phyloP scores from a whole-genome alignment of 2,329 filamentous ascomycete genomes.

The Ophiognomonia clavigignenti-juglandacearum region DNA sequence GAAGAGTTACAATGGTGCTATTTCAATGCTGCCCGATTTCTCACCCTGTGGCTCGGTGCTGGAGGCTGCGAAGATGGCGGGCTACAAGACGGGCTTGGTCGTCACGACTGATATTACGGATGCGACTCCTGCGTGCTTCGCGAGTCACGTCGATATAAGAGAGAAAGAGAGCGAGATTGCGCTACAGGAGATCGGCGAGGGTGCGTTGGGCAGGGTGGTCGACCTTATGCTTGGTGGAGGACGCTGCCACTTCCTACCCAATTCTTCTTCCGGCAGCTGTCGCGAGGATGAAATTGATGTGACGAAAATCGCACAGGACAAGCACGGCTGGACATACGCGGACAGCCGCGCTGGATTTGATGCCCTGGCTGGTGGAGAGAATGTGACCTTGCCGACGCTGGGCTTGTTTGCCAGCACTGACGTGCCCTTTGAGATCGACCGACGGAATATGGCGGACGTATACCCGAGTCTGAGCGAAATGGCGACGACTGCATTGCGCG shows the following conservation, averaged over 20 bases:
- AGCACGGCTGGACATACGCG: conserved; percentile 76
- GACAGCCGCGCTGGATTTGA: conserved; percentile 72
- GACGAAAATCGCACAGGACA: conserved; percentile 64
- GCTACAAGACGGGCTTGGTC: conserved; percentile 88
- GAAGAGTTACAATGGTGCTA: conserved; percentile 97
- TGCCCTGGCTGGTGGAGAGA: conserved; percentile 60
- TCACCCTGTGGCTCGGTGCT: conserved; percentile 86
- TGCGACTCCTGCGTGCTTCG: conserved; percentile 93
- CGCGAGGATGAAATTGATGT: conserved; percentile 75
- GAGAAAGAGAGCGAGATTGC: conserved; percentile 86
- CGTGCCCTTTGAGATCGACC: conserved; percentile 91
- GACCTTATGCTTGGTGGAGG: conserved; percentile 93
- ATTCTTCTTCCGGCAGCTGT: conserved; percentile 75
- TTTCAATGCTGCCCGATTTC: conserved; percentile 80
- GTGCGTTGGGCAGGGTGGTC: conserved; percentile 79
- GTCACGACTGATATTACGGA: conserved; percentile 95
- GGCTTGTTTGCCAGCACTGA: conserved; percentile 80
- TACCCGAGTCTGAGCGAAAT: conserved; percentile 93
- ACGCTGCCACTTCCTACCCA: conserved; percentile 87
- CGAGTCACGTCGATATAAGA: conserved; percentile 76
- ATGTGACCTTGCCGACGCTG: conserved; percentile 72
- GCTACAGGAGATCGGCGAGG: conserved; percentile 83
- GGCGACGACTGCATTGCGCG: conserved; percentile 74
- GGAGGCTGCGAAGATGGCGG: conserved; percentile 87
- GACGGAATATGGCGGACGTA: conserved; percentile 67